Base-by-base conservation (phyloP, 2,329 filamentous ascomycete species). In the Pseudogymnoascus sp. region DNA sequence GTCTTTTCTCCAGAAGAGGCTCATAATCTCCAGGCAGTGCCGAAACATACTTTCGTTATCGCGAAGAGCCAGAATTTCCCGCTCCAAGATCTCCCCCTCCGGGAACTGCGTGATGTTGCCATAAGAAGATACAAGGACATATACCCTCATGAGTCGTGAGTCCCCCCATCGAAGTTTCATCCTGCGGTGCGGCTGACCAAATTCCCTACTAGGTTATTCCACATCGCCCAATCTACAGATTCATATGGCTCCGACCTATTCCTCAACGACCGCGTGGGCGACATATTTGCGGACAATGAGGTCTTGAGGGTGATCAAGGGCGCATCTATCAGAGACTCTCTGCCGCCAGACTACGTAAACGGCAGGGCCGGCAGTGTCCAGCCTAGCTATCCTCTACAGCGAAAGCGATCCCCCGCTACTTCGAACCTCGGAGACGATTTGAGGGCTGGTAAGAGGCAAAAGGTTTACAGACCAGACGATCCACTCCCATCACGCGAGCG, bases 271-370 rank as follows among this genome's bases (percentile, higher is more conserved):
- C 41, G 45, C 29, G 61, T 62, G 12, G 43, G 61, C 19, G 61
- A 62, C 45, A 52, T 62, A 26, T 62, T 62, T n/a, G 45, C 41
- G 6, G 61, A 62, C 19, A 62, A 62, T 60, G 61, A 62, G 23
- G 41, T 59, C 43, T n/a, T 62, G 29, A 33, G 61, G 7, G 43
- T 62, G 19, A 37, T 62, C 21, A 62, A 62, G 33, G 61, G 61
- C 21, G 7, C 61, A 26, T 35, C 61, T 37, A 62, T 62, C 21
- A 49, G 61, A 39, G 61, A 59, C 33, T 62, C 49, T n/a, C 11
- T 62, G 2, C 43, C 41, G 3, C 61, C 61, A 60, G 31, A 62
- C 23, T 55, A 59, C 12, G 45, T 60, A 19, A 41, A 60, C 11
- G 31, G 49, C 4, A 62, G 61, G 38, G 43, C 31, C 14, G 43